A percentile compares a stretch with the other conserved stretches of the same genome.
Evolutionary conservation across 2,329 filamentous ascomycete genomes (phyloP).

Genomic region (Arthrinium puccinioides): DNA sequence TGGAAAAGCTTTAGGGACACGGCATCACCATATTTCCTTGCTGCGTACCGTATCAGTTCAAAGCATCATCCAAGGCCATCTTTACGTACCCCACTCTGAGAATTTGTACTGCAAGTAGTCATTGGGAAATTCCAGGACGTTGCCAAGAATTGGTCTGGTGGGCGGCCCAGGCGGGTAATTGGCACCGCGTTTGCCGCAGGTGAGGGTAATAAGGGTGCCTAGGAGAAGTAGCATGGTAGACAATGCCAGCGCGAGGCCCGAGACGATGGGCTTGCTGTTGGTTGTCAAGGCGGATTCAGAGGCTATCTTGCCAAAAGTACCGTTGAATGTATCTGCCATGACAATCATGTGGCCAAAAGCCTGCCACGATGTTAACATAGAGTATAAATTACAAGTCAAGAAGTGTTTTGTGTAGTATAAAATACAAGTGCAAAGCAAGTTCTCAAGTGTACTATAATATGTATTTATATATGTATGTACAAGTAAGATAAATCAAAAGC

Average conservation of each 20-base stretch:
- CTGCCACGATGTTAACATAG: too few species aligned
- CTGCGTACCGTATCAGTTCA: not conserved
- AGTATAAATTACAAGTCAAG: too few species aligned
- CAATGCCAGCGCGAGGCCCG: not conserved
- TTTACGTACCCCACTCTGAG: slow-evolving; percentile 1
- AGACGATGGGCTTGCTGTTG: not conserved
- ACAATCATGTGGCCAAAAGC: not conserved
- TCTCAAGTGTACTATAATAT: not conserved
- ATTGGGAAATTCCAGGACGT: slow-evolving; percentile 5
- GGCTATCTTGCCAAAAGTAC: not conserved
- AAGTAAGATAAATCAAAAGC: not conserved
- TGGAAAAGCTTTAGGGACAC: not conserved
- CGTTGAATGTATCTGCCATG: not conserved
- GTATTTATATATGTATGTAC: too few species aligned
- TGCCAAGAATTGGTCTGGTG: slow-evolving; percentile 3
- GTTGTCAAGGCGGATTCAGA: not conserved
- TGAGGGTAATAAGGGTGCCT: not conserved
- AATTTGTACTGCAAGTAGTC: slow-evolving; percentile 2
- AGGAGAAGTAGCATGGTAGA: not conserved
- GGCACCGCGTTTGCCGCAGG: not conserved
- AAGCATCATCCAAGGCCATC: not conserved
- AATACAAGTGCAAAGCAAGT: not conserved
- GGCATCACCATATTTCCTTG: slow-evolving; percentile 3
- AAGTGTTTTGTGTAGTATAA: not conserved
- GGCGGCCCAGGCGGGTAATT: slow-evolving; percentile 4